Evolutionary conservation across 2,329 filamentous ascomycete species (phyloP), one percentile per base, ranked within the genome.

Genomic region (Remersonia thermophila): DNA sequence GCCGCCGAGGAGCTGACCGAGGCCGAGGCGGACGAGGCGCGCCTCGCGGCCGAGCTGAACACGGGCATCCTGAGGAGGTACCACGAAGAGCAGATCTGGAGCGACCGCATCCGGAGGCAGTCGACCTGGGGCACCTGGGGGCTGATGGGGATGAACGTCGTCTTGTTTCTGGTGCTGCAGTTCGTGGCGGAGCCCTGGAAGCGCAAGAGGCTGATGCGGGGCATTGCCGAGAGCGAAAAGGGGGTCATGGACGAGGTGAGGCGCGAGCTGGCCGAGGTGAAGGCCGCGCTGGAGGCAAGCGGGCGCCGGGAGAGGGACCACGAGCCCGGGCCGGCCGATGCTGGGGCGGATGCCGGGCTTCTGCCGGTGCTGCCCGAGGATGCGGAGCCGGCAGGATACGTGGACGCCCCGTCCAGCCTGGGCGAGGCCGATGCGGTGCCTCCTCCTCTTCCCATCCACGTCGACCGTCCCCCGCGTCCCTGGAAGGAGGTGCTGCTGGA

Each of bases 41-140:
- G 82, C 43, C 72, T 86, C 1, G 73, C 78, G 37, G 73, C 77
- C 35, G 73, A 78, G 50, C 65, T 98, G 36, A 89, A 82, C 54
- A 77, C 80, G 43, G 77, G 80, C 34, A 95, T 96, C 49, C 66
- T 95, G 35, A 82, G 82, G 43, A 76, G 93, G 42, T 98, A 98
- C 59, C 91, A 98, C 58, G 91, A 98, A 62, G 91, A 98, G 64
- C 91, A 98, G 63, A 93, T 98, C 38, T 98, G 91, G 91, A 93
- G 84, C 54, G 91, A 98, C 57, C 89, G 93, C 50, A 98, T 98
- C 55, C 72, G 91, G 26, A 71, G 91, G 46, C 94, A 94, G 68
- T 91, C 83, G 56, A 98, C 91, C 0, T 98, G 91, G 91, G 89
- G 93, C 26, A 98, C 91, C 0, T 96, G 93, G 77, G 91, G 89